phyloP scores from a whole-genome alignment of 2,329 filamentous ascomycete genomes.

The Trichoderma harzianum region DNA sequence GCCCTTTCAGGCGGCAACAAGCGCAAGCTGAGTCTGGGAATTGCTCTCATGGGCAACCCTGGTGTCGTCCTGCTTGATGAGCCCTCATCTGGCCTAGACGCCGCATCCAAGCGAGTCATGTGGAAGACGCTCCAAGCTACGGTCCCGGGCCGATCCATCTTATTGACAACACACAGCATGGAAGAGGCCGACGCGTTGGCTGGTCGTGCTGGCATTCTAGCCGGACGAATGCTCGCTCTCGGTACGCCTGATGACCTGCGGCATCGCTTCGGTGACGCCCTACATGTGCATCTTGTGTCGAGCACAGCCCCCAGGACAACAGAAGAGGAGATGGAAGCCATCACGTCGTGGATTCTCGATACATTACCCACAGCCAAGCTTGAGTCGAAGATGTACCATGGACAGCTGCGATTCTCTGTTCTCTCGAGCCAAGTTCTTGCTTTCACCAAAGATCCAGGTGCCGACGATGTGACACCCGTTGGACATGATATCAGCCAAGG shows the following conservation, averaged over 20 bases:
- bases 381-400: conserved; percentile 74
- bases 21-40: conserved; percentile 83
- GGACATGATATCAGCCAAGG: conserved; percentile 36
- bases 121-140: conserved; percentile 79
- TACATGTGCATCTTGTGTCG: conserved; percentile 80
- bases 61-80: conserved; percentile 85
- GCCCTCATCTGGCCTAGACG: conserved; percentile 84
- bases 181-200: conserved; percentile 91
- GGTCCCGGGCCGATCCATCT: conserved; percentile 71
- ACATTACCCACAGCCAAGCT: conserved; percentile 64
- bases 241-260: conserved; percentile 72
- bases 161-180: conserved; percentile 93
- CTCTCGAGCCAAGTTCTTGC: conserved; percentile 47
- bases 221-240: conserved; percentile 78
- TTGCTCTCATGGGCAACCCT: conserved; percentile 90
- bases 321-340: conserved; percentile 61
- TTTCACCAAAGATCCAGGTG: conserved; percentile 22
- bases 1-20: conserved; percentile 89
- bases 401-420: conserved; percentile 81
- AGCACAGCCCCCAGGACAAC: conserved; percentile 69
- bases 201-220: conserved; percentile 79
- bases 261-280: conserved; percentile 69
- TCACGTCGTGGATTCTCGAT: conserved; percentile 62
- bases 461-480: conserved; percentile 24
- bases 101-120: conserved; percentile 87